Evolutionary conservation across 164 flowering plant genomes (phyloP).

Genomic region (Vitis rotundifolia): DNA sequence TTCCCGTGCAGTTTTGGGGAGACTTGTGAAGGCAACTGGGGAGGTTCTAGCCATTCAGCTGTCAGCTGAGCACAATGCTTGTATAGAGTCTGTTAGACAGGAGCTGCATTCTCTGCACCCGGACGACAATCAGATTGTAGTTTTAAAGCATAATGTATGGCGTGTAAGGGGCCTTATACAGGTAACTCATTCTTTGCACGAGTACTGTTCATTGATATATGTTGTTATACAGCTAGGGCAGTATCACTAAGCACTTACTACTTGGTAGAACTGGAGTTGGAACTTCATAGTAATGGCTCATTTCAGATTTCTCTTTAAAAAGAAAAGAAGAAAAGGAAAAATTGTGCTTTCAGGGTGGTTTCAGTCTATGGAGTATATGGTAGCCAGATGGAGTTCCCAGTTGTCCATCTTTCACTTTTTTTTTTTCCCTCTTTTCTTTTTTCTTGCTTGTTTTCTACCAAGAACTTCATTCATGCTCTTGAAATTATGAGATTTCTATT

Average conservation of each 20-base stretch:
- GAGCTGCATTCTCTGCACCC: constrained; percentile 57
- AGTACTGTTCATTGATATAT: neutral
- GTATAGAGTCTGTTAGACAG: constrained; percentile 60
- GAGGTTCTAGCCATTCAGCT: constrained; percentile 52
- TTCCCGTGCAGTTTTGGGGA: constrained; percentile 70
- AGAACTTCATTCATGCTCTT: no score
- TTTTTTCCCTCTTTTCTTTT: no score
- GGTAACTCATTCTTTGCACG: constrained; percentile 26
- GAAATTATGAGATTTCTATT: no score
- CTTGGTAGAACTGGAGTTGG: neutral
- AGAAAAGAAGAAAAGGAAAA: no score
- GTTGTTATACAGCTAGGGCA: neutral
- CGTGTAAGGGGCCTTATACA: constrained; percentile 74
- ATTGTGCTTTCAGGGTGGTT: no score
- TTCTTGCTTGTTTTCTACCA: no score
- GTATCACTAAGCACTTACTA: neutral
- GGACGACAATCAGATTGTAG: constrained; percentile 64
- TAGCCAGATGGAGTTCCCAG: no score
- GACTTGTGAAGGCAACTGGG: constrained; percentile 53
- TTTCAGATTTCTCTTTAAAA: no score
- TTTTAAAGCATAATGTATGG: constrained; percentile 72
- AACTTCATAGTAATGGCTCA: no score
- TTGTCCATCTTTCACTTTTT: no score
- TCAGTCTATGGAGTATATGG: no score
- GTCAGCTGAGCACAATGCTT: constrained; percentile 58